These are phyloP conservation scores for Acarospora socialis DNA, from an alignment of 2,329 filamentous ascomycete genomes.

Conservation along the genomic window DNA sequence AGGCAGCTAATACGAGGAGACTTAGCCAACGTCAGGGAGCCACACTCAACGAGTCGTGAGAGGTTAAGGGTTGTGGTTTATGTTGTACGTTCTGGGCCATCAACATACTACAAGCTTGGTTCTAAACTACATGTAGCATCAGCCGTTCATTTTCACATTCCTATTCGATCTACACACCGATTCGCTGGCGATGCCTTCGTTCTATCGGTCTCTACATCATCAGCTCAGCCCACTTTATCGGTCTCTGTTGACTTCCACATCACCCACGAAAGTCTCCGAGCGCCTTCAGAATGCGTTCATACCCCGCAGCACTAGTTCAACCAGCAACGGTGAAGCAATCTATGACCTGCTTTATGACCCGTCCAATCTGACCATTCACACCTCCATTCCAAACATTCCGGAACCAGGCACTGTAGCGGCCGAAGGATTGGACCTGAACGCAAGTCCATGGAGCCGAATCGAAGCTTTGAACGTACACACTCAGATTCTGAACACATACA, in stretches of 20 bases:
- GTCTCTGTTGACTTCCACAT: constrained; percentile 32
- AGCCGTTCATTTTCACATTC: constrained; percentile 38
- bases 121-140: constrained; percentile 21
- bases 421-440: constrained; percentile 19
- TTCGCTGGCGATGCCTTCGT: constrained; percentile 26
- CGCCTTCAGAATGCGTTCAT: constrained; percentile 20
- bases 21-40: constrained; percentile 2
- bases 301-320: constrained; percentile 21
- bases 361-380: constrained; percentile 41
- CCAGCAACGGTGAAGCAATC: constrained; percentile 30
- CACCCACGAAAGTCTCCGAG: constrained; percentile 26
- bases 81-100: constrained; percentile 21
- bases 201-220: constrained; percentile 35
- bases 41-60: constrained; percentile 8
- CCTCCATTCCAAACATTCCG: constrained; percentile 50
- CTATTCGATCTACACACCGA: constrained; percentile 31
- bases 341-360: constrained; percentile 50
- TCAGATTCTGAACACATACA: constrained; percentile 42
- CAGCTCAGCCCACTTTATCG: constrained; percentile 35
- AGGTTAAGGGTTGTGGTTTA: constrained; percentile 29
- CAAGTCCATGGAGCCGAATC: constrained; percentile 34
- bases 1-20: not conserved
- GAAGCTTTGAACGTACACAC: constrained; percentile 49
- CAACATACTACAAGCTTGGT: constrained; percentile 4
- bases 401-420: constrained; percentile 32